These are phyloP conservation scores for Nicotiana obtusifolia DNA, from an alignment of 257 asterid species.

Conservation along the genomic window DNA sequence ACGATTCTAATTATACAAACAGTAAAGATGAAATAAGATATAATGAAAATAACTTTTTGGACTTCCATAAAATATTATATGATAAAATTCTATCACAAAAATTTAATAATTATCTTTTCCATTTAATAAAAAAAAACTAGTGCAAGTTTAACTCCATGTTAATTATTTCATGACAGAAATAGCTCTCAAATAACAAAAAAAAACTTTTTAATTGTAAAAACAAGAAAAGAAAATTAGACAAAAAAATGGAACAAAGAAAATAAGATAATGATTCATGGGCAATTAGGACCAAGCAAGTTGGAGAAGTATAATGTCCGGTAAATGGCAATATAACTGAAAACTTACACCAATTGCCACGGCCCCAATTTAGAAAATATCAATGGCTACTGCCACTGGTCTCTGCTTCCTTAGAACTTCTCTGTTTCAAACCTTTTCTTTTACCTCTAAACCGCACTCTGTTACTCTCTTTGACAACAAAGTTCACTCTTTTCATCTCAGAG, in stretches of 20 bases:
- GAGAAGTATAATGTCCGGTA: neutral
- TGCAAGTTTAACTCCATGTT: no score
- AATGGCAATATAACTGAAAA: neutral
- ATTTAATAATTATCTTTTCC: neutral
- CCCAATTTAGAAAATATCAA: neutral
- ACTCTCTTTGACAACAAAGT: slow-evolving; percentile 15
- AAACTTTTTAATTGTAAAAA: no score
- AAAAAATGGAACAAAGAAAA: no score
- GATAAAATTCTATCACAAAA: neutral
- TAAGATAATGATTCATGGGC: neutral
- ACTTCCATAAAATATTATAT: neutral
- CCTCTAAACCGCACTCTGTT: slow-evolving; percentile 20
- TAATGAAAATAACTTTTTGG: no score
- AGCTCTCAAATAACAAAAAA: no score
- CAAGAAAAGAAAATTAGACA: no score
- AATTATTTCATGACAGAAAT: no score
- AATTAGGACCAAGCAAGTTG: neutral
- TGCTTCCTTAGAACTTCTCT: slow-evolving; percentile 33
- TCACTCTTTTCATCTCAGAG: slow-evolving; percentile 32
- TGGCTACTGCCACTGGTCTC: slow-evolving; percentile 23
- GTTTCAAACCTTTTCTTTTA: slow-evolving; percentile 19
- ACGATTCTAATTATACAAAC: no score
- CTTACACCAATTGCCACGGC: neutral
- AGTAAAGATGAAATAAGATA: neutral
- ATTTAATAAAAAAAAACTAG: no score